Evolutionary conservation across 148 eudicot genomes (phyloP), one percentile per base, ranked within the genome.

Genomic region (Limonium bicolor): DNA sequence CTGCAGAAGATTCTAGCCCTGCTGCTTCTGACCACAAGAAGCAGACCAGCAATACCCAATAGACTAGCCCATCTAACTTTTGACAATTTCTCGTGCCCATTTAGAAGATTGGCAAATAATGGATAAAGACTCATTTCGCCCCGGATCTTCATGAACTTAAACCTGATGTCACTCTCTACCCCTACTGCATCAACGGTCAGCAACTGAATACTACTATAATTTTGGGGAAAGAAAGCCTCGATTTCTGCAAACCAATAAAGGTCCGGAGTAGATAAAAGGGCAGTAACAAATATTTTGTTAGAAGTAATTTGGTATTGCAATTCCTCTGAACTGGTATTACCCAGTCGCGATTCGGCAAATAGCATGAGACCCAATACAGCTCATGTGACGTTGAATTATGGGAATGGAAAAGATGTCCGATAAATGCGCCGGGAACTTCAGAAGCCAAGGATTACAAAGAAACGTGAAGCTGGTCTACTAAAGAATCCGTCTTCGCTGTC

Each of bases 31-130:
- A 60, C 11, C 18, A 67, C 71, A 5, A 77, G 56, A 5, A 77
- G 12, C 25, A 77, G 30, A 13, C 93, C 82, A 49, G 67, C 74
- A 41, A 66, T 62, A 46, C 79, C 75, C 55, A 88, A 27, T 10
- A 80, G 30, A 41, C 74, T 57, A 64, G 65, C 67, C 75, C 70
- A 67, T 22, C 55, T 59, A 39, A 58, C 67, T 10, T 64, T 25
- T 17, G 61, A 41, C 42, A 76, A 41, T 40, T 44, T 48, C 28
- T 39, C 55, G 41, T 65, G 29, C 50, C 80, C 80, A 51, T 66
- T 48, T 40, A 40, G 63, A 46, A 78, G 38, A 37, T 56, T 64
- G 22, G 52, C 54, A 46, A 78, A 14, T 20, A 77, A 3, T 19
- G 69, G 52, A n/a, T n/a, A 25, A 30, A 64, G 7, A 30, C 60